These are phyloP conservation scores for Globisporangium spinosum DNA, from an alignment of 352 stramenopile species.

Conservation along the genomic window DNA sequence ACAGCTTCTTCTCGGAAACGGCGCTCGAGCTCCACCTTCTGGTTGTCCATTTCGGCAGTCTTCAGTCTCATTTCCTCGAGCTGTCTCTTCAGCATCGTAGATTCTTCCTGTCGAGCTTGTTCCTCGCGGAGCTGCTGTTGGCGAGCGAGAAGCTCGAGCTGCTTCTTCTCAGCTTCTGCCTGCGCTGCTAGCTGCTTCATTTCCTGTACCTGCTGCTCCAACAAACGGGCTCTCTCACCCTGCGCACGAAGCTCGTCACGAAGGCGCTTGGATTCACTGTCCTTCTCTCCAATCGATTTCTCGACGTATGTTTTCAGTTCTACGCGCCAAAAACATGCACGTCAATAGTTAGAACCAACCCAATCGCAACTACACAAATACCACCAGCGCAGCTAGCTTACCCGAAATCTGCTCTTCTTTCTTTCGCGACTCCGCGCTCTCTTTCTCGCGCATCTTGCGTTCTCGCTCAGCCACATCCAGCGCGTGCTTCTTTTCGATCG, in stretches of 20 bases:
- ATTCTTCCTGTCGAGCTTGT: conserved; percentile 39
- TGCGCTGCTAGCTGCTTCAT: conserved; percentile 42
- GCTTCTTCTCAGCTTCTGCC: conserved; percentile 42
- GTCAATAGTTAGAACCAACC: background rate
- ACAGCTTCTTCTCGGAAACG: conserved; percentile 33
- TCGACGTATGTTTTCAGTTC: conserved; percentile 60
- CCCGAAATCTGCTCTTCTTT: conserved; percentile 66
- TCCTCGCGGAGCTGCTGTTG: conserved; percentile 36
- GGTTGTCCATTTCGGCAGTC: conserved; percentile 28
- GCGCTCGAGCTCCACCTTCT: conserved; percentile 39
- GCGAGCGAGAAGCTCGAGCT: conserved; percentile 32
- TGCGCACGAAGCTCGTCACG: conserved; percentile 60
- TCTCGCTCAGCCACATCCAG: conserved; percentile 56
- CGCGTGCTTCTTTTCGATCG: conserved; percentile 63
- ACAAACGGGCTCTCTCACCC: conserved; percentile 45
- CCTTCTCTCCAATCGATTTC: conserved; percentile 60
- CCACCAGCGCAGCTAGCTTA: conserved; percentile 14
- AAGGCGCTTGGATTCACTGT: conserved; percentile 64
- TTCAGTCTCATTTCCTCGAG: conserved; percentile 55
- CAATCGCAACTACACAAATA: background rate
- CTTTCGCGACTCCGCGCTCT: conserved; percentile 38
- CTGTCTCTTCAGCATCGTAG: conserved; percentile 37
- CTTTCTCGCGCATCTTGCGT: conserved; percentile 51
- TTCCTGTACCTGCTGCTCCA: conserved; percentile 53
- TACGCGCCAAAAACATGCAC: conserved; percentile 3